Evolutionary conservation across 192 early-diverging fungal genomes (phyloP).

Genomic region (Kickxella alabastrina): DNA sequence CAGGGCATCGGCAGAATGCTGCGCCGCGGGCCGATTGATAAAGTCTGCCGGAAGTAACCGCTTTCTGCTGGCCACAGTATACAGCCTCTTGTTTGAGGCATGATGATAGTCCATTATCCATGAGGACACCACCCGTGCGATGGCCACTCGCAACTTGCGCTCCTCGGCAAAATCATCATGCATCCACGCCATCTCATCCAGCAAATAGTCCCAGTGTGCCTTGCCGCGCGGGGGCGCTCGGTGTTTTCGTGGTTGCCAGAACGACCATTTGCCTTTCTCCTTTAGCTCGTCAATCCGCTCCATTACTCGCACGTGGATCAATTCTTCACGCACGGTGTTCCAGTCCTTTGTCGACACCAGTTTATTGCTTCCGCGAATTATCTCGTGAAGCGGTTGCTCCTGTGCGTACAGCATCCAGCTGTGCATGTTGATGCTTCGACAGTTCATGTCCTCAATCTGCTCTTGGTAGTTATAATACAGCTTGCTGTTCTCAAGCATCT

Average conservation of each 20-base stretch:
- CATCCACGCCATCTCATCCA: conserved; percentile 54
- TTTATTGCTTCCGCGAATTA: conserved; percentile 23
- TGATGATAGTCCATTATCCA: conserved; percentile 55
- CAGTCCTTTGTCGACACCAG: conserved; percentile 40
- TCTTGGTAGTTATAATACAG: conserved; percentile 23
- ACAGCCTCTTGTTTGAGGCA: conserved; percentile 37
- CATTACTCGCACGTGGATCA: conserved; percentile 41
- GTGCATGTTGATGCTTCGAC: conserved; percentile 36
- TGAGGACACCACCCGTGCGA: conserved; percentile 33
- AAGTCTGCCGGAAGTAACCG: conserved; percentile 16
- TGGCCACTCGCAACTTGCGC: conserved; percentile 44
- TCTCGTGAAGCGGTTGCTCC: conserved; percentile 40
- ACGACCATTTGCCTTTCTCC: conserved; percentile 47
- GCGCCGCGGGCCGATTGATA: background rate
- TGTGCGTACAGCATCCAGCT: conserved; percentile 40
- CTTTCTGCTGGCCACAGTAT: conserved; percentile 26
- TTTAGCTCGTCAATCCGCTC: conserved; percentile 52
- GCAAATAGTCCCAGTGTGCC: conserved; percentile 53
- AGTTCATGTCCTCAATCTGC: conserved; percentile 30
- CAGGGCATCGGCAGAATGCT: too few species aligned
- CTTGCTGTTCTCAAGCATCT: conserved; percentile 15
- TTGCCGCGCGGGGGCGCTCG: conserved; percentile 50
- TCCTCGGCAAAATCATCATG: conserved; percentile 52
- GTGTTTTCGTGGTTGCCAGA: conserved; percentile 50
- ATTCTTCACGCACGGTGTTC: conserved; percentile 49